Percentiles rank a stretch among this genome's conserved stretches.
Conservation (phyloP, 169 alveolate species). For the Toxoplasma gondii region DNA sequence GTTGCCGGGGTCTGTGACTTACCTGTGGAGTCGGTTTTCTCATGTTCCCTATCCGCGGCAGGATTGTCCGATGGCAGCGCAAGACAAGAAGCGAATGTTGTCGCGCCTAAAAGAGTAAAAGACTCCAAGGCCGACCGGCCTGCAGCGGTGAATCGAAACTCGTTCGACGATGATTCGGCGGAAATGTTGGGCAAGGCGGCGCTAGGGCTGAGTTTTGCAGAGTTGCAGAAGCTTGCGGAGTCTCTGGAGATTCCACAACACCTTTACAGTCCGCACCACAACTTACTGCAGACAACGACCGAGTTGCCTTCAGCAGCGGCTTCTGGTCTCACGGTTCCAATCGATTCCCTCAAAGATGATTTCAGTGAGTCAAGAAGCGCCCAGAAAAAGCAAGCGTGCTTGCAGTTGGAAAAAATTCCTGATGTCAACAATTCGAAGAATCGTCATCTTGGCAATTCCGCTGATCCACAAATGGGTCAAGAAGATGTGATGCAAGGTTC, state of each 20-base stretch:
- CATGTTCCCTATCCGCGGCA: not conserved
- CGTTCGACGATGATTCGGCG: not conserved
- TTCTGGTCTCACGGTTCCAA: not conserved
- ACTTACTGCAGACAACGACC: not conserved
- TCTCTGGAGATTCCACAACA: not conserved
- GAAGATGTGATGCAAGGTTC: not conserved
- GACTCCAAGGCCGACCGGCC: not conserved
- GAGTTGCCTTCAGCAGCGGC: not conserved
- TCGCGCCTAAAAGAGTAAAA: not conserved
- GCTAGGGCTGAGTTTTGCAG: conserved; percentile 17
- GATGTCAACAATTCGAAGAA: not conserved
- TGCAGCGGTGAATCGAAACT: not conserved
- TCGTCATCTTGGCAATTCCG: not conserved
- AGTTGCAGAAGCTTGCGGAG: conserved; percentile 27
- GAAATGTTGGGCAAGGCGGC: conserved; percentile 24
- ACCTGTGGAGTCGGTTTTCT: not conserved
- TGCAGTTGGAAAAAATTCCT: not conserved
- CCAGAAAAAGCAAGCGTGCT: not conserved
- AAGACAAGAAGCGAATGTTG: not conserved
- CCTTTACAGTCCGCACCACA: not conserved
- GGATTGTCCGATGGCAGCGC: not conserved
- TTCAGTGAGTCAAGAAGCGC: not conserved
- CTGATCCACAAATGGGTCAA: not conserved
- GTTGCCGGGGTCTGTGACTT: not conserved
- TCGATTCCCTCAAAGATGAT: not conserved